Percentiles rank a stretch among this genome's conserved stretches.
phyloP scores from a whole-genome alignment of 2,329 filamentous ascomycete genomes.

The Colletotrichum camelliae region DNA sequence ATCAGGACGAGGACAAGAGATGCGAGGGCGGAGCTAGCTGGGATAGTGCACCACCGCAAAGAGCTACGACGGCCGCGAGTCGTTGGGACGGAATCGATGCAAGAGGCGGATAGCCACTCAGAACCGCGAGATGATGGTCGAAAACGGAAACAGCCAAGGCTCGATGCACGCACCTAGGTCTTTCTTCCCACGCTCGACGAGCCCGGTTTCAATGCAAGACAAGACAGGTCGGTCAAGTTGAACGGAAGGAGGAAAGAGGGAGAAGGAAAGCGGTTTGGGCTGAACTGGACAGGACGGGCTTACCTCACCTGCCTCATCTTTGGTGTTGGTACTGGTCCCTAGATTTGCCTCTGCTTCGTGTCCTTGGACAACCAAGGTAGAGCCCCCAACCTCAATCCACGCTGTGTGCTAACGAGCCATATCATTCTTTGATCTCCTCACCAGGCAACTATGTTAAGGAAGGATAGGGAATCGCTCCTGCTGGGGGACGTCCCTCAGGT shows the following conservation, averaged over 20 bases:
- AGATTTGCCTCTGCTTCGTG: background rate
- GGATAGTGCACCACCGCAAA: background rate
- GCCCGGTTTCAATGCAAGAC: constrained; percentile 17
- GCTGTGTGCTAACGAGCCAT: background rate
- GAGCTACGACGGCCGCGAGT: constrained; percentile 1
- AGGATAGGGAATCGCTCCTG: background rate
- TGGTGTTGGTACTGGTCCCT: background rate
- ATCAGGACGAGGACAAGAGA: background rate
- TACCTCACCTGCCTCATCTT: background rate
- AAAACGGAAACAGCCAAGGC: constrained; percentile 21
- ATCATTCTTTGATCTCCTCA: background rate
- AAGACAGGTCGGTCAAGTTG: constrained; percentile 13
- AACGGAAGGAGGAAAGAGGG: constrained; percentile 19
- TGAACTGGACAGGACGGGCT: background rate
- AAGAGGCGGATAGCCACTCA: constrained; percentile 8
- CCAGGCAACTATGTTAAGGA: background rate
- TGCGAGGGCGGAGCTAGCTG: background rate
- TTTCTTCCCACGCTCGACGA: constrained; percentile 11
- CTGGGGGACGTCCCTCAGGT: background rate
- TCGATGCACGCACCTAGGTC: constrained; percentile 1
- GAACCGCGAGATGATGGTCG: constrained; percentile 5
- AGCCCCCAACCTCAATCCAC: background rate
- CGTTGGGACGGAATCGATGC: constrained; percentile 9
- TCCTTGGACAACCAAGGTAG: background rate
- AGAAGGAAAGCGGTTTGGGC: constrained; percentile 8